Conservation (phyloP, 306 rosid species). For the Cicer cuneatum region DNA sequence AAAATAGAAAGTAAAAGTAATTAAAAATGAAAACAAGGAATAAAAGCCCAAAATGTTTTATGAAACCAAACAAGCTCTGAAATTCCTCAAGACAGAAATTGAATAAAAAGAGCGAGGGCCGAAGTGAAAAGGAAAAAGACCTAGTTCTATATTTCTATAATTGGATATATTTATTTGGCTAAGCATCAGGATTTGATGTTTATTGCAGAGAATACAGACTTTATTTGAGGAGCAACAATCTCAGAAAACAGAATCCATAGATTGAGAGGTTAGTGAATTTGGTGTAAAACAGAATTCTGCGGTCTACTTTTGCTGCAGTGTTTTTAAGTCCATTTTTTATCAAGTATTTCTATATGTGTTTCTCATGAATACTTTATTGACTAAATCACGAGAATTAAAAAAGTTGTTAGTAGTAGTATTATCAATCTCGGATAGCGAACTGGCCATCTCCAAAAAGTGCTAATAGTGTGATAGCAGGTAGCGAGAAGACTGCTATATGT, state of each 20-base stretch:
- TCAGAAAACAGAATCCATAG: conserved; percentile 56
- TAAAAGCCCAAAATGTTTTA: background rate
- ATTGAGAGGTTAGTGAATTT: conserved; percentile 61
- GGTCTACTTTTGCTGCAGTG: conserved; percentile 3
- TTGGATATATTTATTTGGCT: conserved; percentile 40
- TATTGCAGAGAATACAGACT: conserved; percentile 75
- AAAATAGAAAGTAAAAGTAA: background rate
- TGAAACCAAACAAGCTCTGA: background rate
- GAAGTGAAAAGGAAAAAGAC: background rate
- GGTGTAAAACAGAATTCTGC: conserved; percentile 6
- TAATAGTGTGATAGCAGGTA: too few species aligned
- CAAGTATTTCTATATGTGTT: background rate
- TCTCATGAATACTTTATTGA: conserved; percentile 14
- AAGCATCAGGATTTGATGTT: conserved; percentile 37
- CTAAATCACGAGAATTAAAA: background rate
- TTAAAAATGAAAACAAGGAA: background rate
- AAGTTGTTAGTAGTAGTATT: too few species aligned
- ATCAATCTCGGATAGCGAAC: too few species aligned
- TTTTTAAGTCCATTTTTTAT: background rate
- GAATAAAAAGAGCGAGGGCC: background rate
- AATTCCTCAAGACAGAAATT: background rate
- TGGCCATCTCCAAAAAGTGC: too few species aligned
- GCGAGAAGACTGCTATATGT: too few species aligned
- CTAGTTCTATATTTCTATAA: background rate
- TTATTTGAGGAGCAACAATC: conserved; percentile 68